Evolutionary conservation across 2,329 filamentous ascomycete genomes (phyloP).

Genomic region (Beauveria sp.): DNA sequence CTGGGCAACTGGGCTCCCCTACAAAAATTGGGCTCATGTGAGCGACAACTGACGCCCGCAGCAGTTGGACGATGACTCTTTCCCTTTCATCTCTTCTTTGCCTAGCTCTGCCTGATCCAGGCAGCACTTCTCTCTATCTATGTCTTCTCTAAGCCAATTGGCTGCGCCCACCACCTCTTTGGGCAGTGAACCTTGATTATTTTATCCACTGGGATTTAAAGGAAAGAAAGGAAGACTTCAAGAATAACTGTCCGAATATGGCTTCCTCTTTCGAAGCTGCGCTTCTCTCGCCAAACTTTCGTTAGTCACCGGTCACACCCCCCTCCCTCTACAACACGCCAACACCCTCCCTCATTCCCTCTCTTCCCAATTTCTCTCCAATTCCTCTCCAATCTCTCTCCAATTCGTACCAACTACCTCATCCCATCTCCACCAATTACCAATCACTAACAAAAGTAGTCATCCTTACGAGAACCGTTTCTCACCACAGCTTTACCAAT

Average conservation of each 20-base stretch:
- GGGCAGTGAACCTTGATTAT: too few relatives aligned
- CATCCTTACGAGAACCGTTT: not conserved
- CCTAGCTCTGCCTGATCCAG: not conserved
- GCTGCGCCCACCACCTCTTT: not conserved
- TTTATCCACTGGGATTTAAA: too few relatives aligned
- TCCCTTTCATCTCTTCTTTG: not conserved
- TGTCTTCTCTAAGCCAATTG: not conserved
- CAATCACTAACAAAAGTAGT: not conserved
- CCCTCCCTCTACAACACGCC: not conserved
- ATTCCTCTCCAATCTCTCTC: not conserved
- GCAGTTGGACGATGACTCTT: not conserved
- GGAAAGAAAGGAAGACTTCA: not conserved
- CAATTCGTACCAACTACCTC: too few relatives aligned
- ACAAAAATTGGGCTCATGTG: not conserved
- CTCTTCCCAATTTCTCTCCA: not conserved
- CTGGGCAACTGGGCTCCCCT: not conserved
- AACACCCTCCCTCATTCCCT: not conserved
- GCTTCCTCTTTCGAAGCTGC: not conserved
- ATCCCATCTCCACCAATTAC: not conserved
- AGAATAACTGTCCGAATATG: not conserved
- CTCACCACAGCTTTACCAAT: not conserved
- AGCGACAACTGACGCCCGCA: not conserved
- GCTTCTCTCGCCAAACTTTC: not conserved
- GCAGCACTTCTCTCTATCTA: not conserved
- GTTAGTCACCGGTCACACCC: slow-evolving; percentile 8